These are phyloP conservation scores for Suillus paluster DNA, from an alignment of 768 basidiomycete species.

Conservation along the genomic window DNA sequence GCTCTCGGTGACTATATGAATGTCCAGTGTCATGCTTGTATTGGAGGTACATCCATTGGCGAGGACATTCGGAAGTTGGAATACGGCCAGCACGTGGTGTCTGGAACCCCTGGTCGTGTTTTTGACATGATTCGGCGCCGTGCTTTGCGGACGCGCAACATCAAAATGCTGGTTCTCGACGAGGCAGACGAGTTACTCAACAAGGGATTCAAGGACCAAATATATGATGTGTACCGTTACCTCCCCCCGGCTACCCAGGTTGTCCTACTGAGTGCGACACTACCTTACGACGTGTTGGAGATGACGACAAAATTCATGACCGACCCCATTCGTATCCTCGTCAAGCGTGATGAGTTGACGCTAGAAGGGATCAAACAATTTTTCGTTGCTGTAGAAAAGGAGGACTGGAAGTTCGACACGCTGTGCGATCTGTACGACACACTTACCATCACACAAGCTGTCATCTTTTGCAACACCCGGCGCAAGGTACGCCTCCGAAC, in stretches of 20 bases:
- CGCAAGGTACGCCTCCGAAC: conserved; percentile 70
- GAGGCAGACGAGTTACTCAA: conserved; percentile 96
- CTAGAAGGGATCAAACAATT: conserved; percentile 96
- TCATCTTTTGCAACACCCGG: conserved; percentile 98
- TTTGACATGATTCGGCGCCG: conserved; percentile 99
- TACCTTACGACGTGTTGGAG: conserved; percentile 96
- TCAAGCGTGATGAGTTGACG: conserved; percentile 99
- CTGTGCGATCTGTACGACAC: conserved; percentile 98
- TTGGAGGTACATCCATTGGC: conserved; percentile 95
- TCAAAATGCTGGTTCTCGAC: conserved; percentile 96
- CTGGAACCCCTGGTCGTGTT: conserved; percentile 96
- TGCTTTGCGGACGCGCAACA: conserved; percentile 91
- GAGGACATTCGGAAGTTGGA: conserved; percentile 98
- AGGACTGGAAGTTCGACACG: conserved; percentile 99
- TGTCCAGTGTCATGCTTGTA: conserved; percentile 97
- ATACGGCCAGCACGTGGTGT: conserved; percentile 97
- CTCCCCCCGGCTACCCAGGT: conserved; percentile 97
- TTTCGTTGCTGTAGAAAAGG: conserved; percentile 98
- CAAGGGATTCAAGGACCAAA: conserved; percentile 99
- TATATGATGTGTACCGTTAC: conserved; percentile 98
- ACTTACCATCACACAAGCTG: conserved; percentile 97
- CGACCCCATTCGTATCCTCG: conserved; percentile 96
- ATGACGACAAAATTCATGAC: conserved; percentile 99
- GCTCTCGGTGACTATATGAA: conserved; percentile 99
- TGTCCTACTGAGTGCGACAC: conserved; percentile 92